A percentile compares a stretch with the other conserved stretches of the same genome.
phyloP scores from a whole-genome alignment of 2,329 filamentous ascomycete species.

The Sporothrix phasma region DNA sequence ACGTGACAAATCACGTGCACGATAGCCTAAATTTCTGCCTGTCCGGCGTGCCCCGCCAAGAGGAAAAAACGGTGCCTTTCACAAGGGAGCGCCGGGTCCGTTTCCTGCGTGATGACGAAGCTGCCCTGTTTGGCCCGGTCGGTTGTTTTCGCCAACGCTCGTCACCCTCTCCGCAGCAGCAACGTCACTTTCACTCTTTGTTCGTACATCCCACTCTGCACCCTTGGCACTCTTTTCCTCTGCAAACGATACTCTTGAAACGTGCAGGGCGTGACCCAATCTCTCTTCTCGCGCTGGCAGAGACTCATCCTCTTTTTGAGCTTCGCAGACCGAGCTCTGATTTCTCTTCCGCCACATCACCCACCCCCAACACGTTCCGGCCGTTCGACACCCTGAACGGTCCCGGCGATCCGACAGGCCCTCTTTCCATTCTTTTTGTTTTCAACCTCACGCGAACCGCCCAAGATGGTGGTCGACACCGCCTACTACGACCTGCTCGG shows the following conservation, averaged over 20 bases:
- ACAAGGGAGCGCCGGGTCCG: not conserved
- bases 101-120: constrained; percentile 16
- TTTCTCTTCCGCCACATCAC: not conserved
- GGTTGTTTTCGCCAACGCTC: not conserved
- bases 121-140: not conserved
- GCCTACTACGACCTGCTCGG: constrained; percentile 80
- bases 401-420: not conserved
- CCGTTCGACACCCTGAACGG: not conserved
- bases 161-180: not conserved
- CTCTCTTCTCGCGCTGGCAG: not conserved
- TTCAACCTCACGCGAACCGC: not conserved
- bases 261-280: not conserved
- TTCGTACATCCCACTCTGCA: not conserved
- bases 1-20: constrained; percentile 1
- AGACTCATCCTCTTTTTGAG: not conserved
- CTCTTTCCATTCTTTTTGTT: not conserved
- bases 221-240: too few species aligned
- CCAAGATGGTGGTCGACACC: constrained; percentile 75
- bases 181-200: too few species aligned
- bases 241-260: not conserved
- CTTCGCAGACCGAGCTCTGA: not conserved
- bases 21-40: not conserved
- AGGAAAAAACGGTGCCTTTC: constrained; percentile 6
- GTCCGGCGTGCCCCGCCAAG: constrained; percentile 6
- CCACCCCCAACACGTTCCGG: not conserved